A percentile compares a stretch with the other conserved stretches of the same genome.
These are phyloP conservation scores for Pseudogymnoascus sp. DNA, from an alignment of 2,329 filamentous ascomycete genomes.

Conservation along the genomic window DNA sequence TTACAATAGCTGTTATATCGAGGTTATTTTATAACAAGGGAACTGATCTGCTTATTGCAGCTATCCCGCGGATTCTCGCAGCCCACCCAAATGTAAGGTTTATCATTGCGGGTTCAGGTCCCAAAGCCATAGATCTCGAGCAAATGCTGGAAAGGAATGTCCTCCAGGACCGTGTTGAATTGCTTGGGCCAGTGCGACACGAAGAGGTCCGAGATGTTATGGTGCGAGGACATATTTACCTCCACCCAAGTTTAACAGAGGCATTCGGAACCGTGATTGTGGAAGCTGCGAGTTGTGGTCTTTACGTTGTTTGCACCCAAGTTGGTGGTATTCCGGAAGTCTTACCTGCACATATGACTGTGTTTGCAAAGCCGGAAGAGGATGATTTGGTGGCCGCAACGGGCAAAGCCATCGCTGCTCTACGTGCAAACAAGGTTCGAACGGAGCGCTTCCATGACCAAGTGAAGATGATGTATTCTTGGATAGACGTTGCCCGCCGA, in stretches of 20 bases:
- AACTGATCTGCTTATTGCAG: constrained; percentile 91
- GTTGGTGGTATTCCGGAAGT: constrained; percentile 97
- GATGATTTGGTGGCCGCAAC: constrained; percentile 89
- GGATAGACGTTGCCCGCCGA: constrained; percentile 87
- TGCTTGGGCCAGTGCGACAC: constrained; percentile 85
- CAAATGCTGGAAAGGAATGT: constrained; percentile 97
- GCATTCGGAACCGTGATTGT: constrained; percentile 98
- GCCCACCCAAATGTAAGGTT: constrained; percentile 89
- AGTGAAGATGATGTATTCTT: constrained; percentile 97
- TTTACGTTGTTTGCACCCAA: constrained; percentile 94
- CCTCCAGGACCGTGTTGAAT: constrained; percentile 83
- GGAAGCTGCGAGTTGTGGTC: constrained; percentile 87
- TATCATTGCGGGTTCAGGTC: constrained; percentile 90
- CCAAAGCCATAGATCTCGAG: constrained; percentile 94
- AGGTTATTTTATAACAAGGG: constrained; percentile 98
- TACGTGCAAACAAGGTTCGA: constrained; percentile 77
- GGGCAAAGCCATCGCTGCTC: constrained; percentile 74
- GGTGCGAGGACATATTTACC: constrained; percentile 91
- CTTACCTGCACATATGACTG: constrained; percentile 90
- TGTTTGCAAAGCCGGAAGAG: constrained; percentile 93
- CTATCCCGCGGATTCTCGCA: constrained; percentile 84
- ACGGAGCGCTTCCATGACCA: constrained; percentile 95
- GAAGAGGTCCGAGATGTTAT: constrained; percentile 97
- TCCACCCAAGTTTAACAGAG: constrained; percentile 90
- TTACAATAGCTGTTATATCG: constrained; percentile 95